These are phyloP conservation scores for Ulmus americana DNA, from an alignment of 331 rosid species.

Conservation along the genomic window DNA sequence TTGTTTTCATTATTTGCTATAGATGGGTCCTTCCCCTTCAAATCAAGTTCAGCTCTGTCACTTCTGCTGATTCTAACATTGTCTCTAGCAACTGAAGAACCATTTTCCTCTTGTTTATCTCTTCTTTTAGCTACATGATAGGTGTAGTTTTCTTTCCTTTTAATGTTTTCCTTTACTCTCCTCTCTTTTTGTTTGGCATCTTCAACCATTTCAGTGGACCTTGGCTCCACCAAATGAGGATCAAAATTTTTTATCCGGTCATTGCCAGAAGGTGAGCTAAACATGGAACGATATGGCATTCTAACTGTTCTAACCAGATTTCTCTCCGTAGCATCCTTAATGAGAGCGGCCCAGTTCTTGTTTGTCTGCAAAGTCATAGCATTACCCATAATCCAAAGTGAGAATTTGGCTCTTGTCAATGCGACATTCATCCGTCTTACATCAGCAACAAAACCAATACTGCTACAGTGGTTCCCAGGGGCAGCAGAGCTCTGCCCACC, in stretches of 20 bases:
- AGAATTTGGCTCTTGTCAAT: conserved; percentile 80
- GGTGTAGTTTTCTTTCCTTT: conserved; percentile 28
- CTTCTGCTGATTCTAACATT: conserved; percentile 16
- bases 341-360: conserved; percentile 76
- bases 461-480: conserved; percentile 44
- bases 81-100: conserved; percentile 27
- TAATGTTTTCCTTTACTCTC: conserved; percentile 32
- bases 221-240: conserved; percentile 24
- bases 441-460: conserved; percentile 95
- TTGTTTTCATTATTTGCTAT: conserved; percentile 23
- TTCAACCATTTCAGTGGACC: conserved; percentile 37
- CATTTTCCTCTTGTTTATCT: conserved; percentile 26
- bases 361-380: conserved; percentile 77
- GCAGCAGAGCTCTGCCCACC: conserved; percentile 30
- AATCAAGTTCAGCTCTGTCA: conserved; percentile 24
- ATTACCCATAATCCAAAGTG: conserved; percentile 92
- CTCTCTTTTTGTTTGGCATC: conserved; percentile 19
- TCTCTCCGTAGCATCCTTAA: conserved; percentile 77
- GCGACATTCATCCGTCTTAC: conserved; percentile 99
- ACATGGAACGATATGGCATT: conserved; percentile 59
- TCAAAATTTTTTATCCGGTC: conserved; percentile 30
- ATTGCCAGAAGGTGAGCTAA: conserved; percentile 31
- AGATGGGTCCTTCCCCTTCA: conserved; percentile 27
- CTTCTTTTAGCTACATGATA: conserved; percentile 29
- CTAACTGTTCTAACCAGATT: conserved; percentile 44